Percentiles rank a stretch among this genome's conserved stretches.
phyloP scores from a whole-genome alignment of 2,329 filamentous ascomycete genomes.

The Trichoderma afroharzianum region DNA sequence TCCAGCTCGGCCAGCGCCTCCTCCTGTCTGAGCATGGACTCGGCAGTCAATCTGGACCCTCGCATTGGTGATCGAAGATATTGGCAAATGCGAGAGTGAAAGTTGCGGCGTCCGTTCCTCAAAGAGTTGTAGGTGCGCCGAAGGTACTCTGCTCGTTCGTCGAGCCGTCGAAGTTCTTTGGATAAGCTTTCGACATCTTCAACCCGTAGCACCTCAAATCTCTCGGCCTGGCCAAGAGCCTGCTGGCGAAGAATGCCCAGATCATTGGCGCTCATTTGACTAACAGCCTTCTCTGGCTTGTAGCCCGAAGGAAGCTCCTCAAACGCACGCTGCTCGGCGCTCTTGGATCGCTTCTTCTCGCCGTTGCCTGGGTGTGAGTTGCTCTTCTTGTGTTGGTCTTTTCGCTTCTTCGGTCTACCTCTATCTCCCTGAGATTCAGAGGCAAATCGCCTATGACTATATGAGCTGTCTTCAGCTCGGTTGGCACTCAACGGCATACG shows the following conservation, averaged over 20 bases:
- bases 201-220: slow-evolving; percentile 61
- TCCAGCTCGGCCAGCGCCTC: slow-evolving; percentile 75
- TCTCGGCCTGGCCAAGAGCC: slow-evolving; percentile 57
- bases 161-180: slow-evolving; percentile 70
- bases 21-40: slow-evolving; percentile 74
- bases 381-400: slow-evolving; percentile 40
- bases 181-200: slow-evolving; percentile 64
- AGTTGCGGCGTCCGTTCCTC: slow-evolving; percentile 69
- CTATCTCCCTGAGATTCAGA: slow-evolving; percentile 59
- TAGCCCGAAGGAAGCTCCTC: slow-evolving; percentile 59
- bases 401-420: slow-evolving; percentile 56
- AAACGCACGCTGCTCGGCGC: slow-evolving; percentile 54
- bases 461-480: slow-evolving; percentile 6
- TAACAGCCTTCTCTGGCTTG: slow-evolving; percentile 49
- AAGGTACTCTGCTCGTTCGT: slow-evolving; percentile 74
- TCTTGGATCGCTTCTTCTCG: slow-evolving; percentile 44
- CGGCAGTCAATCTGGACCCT: slow-evolving; percentile 67
- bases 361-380: slow-evolving; percentile 36
- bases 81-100: slow-evolving; percentile 73
- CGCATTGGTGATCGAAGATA: slow-evolving; percentile 66
- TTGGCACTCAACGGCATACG: slow-evolving; percentile 6
- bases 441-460: slow-evolving; percentile 47
- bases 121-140: slow-evolving; percentile 73
- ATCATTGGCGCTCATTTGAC: slow-evolving; percentile 47
- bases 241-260: slow-evolving; percentile 53